Conservation (phyloP, 192 early-diverging fungal genomes). For the Coemansia sp. region DNA sequence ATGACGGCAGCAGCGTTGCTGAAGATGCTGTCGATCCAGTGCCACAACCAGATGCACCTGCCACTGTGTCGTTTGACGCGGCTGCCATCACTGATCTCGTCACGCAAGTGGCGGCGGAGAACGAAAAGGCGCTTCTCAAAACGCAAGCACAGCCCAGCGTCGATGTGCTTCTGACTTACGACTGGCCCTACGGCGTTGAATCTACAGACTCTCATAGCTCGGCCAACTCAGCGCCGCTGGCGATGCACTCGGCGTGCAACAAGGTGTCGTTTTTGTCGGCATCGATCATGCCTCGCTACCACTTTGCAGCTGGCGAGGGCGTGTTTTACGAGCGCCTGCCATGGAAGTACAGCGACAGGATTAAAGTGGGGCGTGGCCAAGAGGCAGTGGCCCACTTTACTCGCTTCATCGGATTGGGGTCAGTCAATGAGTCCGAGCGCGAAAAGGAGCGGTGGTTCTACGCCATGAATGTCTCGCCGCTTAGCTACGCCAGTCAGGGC, state of each 20-base stretch:
- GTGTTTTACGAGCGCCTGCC: conserved; percentile 85
- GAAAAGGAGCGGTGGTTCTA: conserved; percentile 88
- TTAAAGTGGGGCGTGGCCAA: conserved; percentile 17
- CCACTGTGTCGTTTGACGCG: conserved; percentile 19
- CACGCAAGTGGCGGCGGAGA: conserved; percentile 30
- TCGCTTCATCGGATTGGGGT: conserved; percentile 79
- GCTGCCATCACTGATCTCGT: conserved; percentile 21
- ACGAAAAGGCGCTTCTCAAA: conserved; percentile 34
- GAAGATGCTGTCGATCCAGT: background rate
- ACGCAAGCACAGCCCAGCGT: conserved; percentile 42
- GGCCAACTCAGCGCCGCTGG: background rate
- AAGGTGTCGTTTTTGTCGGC: conserved; percentile 46
- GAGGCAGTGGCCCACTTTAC: conserved; percentile 51
- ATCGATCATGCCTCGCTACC: conserved; percentile 78
- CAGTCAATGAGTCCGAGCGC: conserved; percentile 57
- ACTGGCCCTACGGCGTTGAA: conserved; percentile 71
- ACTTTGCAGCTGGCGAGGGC: conserved; percentile 70
- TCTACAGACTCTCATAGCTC: background rate
- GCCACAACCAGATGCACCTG: background rate
- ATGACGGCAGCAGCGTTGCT: background rate
- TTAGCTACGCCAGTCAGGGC: conserved; percentile 48
- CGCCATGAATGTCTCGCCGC: conserved; percentile 79
- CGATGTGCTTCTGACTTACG: conserved; percentile 80
- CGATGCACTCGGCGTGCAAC: conserved; percentile 17
- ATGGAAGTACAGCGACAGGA: conserved; percentile 55